These are phyloP conservation scores for Pythium aphanidermatum DNA, from an alignment of 352 stramenopile species.

Conservation along the genomic window DNA sequence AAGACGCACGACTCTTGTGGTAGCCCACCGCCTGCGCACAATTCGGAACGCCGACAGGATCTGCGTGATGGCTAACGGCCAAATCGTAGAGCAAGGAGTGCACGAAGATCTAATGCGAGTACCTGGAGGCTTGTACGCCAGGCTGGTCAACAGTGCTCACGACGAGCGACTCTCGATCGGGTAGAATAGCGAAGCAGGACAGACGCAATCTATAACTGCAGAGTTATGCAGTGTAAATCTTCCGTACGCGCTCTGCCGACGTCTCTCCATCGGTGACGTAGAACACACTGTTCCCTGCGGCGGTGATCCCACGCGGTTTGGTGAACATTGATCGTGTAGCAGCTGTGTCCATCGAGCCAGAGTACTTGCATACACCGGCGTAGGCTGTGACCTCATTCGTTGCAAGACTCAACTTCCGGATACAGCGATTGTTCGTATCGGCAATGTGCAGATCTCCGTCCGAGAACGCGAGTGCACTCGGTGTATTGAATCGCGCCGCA, in stretches of 20 bases:
- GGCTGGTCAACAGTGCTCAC: slow-evolving; percentile 11
- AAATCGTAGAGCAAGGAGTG: slow-evolving; percentile 88
- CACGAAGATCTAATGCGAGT: slow-evolving; percentile 83
- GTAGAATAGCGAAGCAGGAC: too few relatives aligned
- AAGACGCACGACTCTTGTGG: slow-evolving; percentile 86
- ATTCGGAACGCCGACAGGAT: slow-evolving; percentile 94
- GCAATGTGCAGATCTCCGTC: slow-evolving; percentile 10
- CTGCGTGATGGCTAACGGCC: slow-evolving; percentile 89
- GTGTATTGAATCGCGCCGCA: neutral
- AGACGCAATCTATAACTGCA: too few relatives aligned
- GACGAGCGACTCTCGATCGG: slow-evolving; percentile 13
- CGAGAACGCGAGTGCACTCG: slow-evolving; percentile 5
- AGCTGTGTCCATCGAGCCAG: neutral
- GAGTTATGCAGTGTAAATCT: slow-evolving; percentile 7
- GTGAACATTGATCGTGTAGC: neutral
- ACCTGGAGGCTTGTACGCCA: slow-evolving; percentile 14
- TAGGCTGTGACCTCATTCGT: slow-evolving; percentile 6
- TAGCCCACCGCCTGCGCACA: slow-evolving; percentile 91
- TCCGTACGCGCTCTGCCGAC: slow-evolving; percentile 1
- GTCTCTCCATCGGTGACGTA: slow-evolving; percentile 8
- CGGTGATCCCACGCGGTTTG: slow-evolving; percentile 2
- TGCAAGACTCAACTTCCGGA: slow-evolving; percentile 7
- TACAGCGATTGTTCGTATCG: slow-evolving; percentile 5
- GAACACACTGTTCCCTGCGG: neutral
- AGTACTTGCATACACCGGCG: neutral